phyloP scores from a whole-genome alignment of 2,329 filamentous ascomycete species.

The Tolypocladium cylindrosporum region DNA sequence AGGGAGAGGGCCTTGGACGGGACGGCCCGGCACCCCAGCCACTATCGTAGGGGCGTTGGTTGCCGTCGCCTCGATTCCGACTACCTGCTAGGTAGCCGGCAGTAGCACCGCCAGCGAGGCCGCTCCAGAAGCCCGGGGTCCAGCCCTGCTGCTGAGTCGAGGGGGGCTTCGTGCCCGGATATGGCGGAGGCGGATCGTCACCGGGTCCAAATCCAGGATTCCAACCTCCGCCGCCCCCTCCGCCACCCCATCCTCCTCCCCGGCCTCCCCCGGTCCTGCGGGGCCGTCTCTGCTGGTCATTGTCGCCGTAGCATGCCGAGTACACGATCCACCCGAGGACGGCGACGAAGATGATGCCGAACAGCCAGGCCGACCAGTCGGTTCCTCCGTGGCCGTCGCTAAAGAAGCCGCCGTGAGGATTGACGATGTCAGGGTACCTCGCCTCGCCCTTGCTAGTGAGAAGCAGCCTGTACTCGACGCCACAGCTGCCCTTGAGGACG shows the following conservation, averaged over 20 bases:
- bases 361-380: conserved; percentile 35
- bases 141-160: conserved; percentile 34
- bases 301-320: conserved; percentile 30
- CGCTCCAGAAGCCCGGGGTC: conserved; percentile 68
- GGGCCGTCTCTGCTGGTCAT: conserved; percentile 5
- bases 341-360: conserved; percentile 51
- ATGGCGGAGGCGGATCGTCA: conserved; percentile 42
- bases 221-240: conserved; percentile 27
- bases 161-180: conserved; percentile 27
- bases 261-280: conserved; percentile 18
- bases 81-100: conserved; percentile 55
- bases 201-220: conserved; percentile 27
- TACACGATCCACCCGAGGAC: conserved; percentile 54
- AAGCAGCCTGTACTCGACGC: conserved; percentile 75
- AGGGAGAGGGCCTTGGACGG: conserved; percentile 14
- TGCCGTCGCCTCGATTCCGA: conserved; percentile 24
- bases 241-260: conserved; percentile 16
- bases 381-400: conserved; percentile 17
- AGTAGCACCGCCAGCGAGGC: conserved; percentile 56
- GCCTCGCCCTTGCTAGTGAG: conserved; percentile 69
- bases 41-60: conserved; percentile 21
- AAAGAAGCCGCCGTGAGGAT: conserved; percentile 24
- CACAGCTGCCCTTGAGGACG: conserved; percentile 86
- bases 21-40: conserved; percentile 12
- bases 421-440: conserved; percentile 50